phyloP scores from a whole-genome alignment of 352 stramenopile genomes.

The Globisporangium heterothallicum region DNA sequence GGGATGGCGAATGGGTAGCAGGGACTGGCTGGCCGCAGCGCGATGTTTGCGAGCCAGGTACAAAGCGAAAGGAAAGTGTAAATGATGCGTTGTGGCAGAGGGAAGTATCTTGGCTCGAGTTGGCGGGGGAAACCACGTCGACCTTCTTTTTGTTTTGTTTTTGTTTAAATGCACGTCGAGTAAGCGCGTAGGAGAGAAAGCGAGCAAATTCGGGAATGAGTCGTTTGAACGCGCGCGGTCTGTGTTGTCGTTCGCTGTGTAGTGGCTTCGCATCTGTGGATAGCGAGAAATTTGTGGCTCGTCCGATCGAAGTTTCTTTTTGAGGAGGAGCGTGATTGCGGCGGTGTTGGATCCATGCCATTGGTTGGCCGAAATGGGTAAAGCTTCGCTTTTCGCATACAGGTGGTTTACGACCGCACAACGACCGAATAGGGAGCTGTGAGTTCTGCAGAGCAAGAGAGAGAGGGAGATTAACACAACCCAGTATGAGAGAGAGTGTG shows the following conservation, averaged over 20 bases:
- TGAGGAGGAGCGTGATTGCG: conserved; percentile 2
- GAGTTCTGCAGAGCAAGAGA: too few relatives aligned
- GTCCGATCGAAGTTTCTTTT: conserved; percentile 13
- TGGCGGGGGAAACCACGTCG: too few relatives aligned
- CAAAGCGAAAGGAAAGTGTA: neutral
- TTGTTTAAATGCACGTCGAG: neutral
- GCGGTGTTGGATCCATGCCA: too few relatives aligned
- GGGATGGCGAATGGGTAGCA: neutral
- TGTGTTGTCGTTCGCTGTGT: conserved; percentile 1
- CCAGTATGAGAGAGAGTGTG: too few relatives aligned
- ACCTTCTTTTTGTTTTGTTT: too few relatives aligned
- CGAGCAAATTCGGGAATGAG: neutral
- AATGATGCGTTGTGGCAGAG: neutral
- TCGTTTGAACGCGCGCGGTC: neutral
- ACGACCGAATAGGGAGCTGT: too few relatives aligned
- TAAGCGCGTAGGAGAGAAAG: neutral
- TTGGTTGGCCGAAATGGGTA: neutral
- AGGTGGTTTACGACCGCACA: neutral
- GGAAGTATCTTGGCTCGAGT: too few relatives aligned
- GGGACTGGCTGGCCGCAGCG: too few relatives aligned
- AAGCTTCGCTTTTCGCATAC: conserved; percentile 9
- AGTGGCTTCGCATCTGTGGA: neutral
- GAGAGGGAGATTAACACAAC: too few relatives aligned
- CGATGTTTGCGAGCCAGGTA: neutral
- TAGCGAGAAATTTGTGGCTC: conserved; percentile 10